Evolutionary conservation across 768 basidiomycete species (phyloP), one percentile per base, ranked within the genome.

Genomic region (Trametes punicea): DNA sequence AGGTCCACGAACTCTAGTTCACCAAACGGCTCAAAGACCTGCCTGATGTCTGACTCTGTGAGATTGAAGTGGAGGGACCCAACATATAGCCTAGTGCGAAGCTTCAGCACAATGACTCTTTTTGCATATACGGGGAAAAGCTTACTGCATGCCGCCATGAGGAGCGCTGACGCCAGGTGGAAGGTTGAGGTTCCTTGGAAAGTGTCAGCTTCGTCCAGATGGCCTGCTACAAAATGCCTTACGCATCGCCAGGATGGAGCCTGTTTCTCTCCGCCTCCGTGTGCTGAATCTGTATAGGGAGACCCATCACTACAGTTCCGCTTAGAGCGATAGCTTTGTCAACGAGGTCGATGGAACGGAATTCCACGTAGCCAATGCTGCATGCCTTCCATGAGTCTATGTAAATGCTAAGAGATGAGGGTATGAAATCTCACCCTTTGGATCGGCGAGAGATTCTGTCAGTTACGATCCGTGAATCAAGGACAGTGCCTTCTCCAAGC

Each of bases 1-100:
- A 98, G 82, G 79, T 99, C 96, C 70, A 99, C 94, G 75, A 95
- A 95, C 74, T 96, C 96, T 64, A 99, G 80, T 74, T 95, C 91
- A 65, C 97, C 97, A 71, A 98, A 99, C 9, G 96, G 94, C 70
- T 97, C 94, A 72, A 99, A 99, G 64, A 99, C 96, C 83, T 98
- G 94, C 74, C 88, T 91, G 75, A 99, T 89, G 77, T 99, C 96
- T 64, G 92, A 87, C 75, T 97, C 91, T 52, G 93, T 91, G 58
- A 99, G 86, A 72, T 93, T 95, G 79, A 96, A 97, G 73, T 98
- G 93, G 42, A 99, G 77, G 58, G 93, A 96, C 55, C 93, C 94
- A 71, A 99, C 93, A 71, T 97, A 99, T 71, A 99, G 82, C 71
- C 95, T 93, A 63, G 60, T 42, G 44, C n/a, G 11, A 44, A n/a